phyloP scores from a whole-genome alignment of 371 early-diverging fungal species.

The Quaeritorhiza haematococci region DNA sequence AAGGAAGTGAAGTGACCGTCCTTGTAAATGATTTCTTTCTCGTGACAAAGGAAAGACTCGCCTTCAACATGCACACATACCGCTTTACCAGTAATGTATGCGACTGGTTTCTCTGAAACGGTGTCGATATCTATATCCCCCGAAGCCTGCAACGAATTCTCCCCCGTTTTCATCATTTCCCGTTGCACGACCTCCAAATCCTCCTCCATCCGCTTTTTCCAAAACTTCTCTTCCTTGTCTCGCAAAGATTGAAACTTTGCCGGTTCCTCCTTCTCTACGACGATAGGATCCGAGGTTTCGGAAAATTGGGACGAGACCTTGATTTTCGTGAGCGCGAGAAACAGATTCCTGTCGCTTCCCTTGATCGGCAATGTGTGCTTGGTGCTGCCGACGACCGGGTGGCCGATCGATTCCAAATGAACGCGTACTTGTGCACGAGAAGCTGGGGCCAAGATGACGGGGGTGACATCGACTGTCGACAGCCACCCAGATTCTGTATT shows the following conservation, averaged over 20 bases:
- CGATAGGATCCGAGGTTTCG: slow-evolving; percentile 9
- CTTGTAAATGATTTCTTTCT: too few relatives aligned
- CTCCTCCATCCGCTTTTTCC: slow-evolving; percentile 37
- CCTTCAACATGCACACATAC: too few relatives aligned
- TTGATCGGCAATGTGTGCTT: slow-evolving; percentile 48
- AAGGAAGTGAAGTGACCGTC: too few relatives aligned
- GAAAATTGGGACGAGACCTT: too few relatives aligned
- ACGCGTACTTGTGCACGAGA: slow-evolving; percentile 7
- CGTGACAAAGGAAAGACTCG: too few relatives aligned
- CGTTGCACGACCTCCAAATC: slow-evolving; percentile 43
- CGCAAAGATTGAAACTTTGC: slow-evolving; percentile 46
- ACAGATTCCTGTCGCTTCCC: slow-evolving; percentile 60
- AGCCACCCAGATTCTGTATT: slow-evolving; percentile 14
- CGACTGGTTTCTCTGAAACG: too few relatives aligned
- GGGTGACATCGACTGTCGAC: slow-evolving; percentile 18
- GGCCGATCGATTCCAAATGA: slow-evolving; percentile 1
- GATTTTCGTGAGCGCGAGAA: slow-evolving; percentile 43
- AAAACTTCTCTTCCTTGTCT: slow-evolving; percentile 57
- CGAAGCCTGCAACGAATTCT: background rate
- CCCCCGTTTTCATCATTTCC: slow-evolving; percentile 48
- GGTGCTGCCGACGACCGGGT: slow-evolving; percentile 64
- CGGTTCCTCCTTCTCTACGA: slow-evolving; percentile 32
- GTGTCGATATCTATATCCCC: too few relatives aligned
- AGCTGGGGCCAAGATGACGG: background rate
- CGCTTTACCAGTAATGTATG: too few relatives aligned